These are phyloP conservation scores for Perkinsus chesapeaki DNA, from an alignment of 169 alveolate genomes.

Conservation along the genomic window DNA sequence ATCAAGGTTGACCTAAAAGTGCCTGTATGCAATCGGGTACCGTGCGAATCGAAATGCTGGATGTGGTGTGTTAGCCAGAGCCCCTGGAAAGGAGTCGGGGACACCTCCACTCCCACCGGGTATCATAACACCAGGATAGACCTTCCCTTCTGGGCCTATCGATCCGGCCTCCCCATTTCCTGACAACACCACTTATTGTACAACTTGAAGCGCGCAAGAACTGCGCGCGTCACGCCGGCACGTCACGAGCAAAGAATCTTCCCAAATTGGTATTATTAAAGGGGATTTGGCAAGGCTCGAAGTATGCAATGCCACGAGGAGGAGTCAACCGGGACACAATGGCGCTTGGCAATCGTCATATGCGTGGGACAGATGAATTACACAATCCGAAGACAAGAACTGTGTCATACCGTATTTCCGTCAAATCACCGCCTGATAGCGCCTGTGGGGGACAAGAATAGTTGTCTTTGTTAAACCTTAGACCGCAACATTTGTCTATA, in stretches of 20 bases:
- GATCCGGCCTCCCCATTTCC: not conserved
- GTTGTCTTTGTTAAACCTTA: not conserved
- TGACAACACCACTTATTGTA: no score
- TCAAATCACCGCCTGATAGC: not conserved
- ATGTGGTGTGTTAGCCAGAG: not conserved
- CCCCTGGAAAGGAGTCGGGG: not conserved
- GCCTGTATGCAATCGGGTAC: not conserved
- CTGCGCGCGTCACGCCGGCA: no score
- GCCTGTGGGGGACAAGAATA: not conserved
- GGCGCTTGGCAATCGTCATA: no score
- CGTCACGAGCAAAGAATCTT: no score
- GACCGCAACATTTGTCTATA: slow-evolving; percentile 3
- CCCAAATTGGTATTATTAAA: no score
- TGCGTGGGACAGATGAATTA: not conserved
- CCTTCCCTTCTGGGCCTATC: not conserved
- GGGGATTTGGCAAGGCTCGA: no score
- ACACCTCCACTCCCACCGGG: not conserved
- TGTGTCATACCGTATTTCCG: not conserved
- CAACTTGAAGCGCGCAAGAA: no score
- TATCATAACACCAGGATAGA: not conserved
- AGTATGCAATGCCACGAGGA: no score
- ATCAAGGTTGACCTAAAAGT: not conserved
- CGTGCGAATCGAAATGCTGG: not conserved
- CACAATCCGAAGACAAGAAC: not conserved
- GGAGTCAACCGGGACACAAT: no score